Base-by-base conservation (phyloP, 2,329 filamentous ascomycete species). In the Colletotrichum spaethianum region DNA sequence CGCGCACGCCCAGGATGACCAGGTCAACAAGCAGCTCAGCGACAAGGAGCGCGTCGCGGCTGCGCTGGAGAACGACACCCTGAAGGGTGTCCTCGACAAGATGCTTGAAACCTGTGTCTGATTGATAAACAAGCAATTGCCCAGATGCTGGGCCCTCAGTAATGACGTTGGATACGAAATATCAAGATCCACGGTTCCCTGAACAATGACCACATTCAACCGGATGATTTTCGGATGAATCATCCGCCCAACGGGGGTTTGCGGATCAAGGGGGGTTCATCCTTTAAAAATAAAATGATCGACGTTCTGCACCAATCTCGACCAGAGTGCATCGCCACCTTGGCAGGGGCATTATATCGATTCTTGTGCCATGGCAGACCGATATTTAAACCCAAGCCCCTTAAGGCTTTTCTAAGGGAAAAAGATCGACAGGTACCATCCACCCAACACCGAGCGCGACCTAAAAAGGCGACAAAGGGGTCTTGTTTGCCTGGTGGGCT, bases 11-110 rank as follows among this genome's bases (percentile, higher is more conserved):
- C 97, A 97, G 73, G 96, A 94, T 56, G 95, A 98, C 74, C 95
- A 98, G 81, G 95, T 98, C 63, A 98, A 97, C 84, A 98, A 98
- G 86, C 96, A 99, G 83, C 86, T 99, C 53, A 94, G 92, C 42
- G 96, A 99, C 84, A 99, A 98, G 86, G 96, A 99, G 85, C 88
- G 96, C 73, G 96, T 99, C 55, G 95, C 96, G 1, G 96, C 96
- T 12, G 96, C 96, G 8, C 85, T 98, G 77, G 96, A 98, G 83
- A 99, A 99, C 80, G 93, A 94, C 68, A 97, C 94, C 1, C 85
- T 99, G 72, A 94, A 94, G 86, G 92, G 92, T 50, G 94, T 98
- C 40, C 87, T 99, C 74, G 91, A 94, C 80, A 98, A 96, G 83
- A 98, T 99, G 96, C 87, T 98, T 74, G 92, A 94, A 80, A 96